Conservation (phyloP, 2,329 filamentous ascomycete genomes). For the Fusarium sambucinum region DNA sequence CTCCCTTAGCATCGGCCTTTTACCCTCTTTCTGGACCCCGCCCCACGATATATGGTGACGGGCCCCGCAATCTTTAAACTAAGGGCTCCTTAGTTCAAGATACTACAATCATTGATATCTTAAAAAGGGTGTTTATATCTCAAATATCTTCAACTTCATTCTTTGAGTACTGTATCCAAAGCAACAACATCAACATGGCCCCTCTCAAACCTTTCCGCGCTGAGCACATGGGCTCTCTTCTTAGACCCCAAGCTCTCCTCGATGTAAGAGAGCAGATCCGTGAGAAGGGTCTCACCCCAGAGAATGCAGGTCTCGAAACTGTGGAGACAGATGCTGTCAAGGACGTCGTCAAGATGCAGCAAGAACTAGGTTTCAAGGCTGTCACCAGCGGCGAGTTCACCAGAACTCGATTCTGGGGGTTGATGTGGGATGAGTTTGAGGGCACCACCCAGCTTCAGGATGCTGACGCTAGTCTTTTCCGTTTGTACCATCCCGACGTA, state of each 20-base stretch:
- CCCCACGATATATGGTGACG: constrained; percentile 13
- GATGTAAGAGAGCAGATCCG: constrained; percentile 50
- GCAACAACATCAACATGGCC: constrained; percentile 28
- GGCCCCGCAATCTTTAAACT: constrained; percentile 30
- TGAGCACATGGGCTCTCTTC: constrained; percentile 80
- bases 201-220: constrained; percentile 72
- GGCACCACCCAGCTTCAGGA: constrained; percentile 63
- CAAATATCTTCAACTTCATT: not conserved
- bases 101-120: not conserved
- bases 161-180: not conserved
- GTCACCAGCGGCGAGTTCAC: constrained; percentile 79
- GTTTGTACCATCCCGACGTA: constrained; percentile 67
- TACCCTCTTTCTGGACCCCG: constrained; percentile 23
- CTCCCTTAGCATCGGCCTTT: constrained; percentile 24
- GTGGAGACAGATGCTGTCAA: constrained; percentile 67
- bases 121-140: not conserved
- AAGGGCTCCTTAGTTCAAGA: constrained; percentile 25
- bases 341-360: constrained; percentile 75
- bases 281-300: constrained; percentile 56
- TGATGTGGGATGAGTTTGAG: constrained; percentile 67
- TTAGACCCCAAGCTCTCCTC: constrained; percentile 69
- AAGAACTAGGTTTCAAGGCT: constrained; percentile 73
- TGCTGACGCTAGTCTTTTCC: constrained; percentile 64
- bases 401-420: constrained; percentile 60
- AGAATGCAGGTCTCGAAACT: constrained; percentile 67